Percentiles rank a stretch among this genome's conserved stretches.
phyloP scores from a whole-genome alignment of 345 rosid species.

The Brassica nigra region DNA sequence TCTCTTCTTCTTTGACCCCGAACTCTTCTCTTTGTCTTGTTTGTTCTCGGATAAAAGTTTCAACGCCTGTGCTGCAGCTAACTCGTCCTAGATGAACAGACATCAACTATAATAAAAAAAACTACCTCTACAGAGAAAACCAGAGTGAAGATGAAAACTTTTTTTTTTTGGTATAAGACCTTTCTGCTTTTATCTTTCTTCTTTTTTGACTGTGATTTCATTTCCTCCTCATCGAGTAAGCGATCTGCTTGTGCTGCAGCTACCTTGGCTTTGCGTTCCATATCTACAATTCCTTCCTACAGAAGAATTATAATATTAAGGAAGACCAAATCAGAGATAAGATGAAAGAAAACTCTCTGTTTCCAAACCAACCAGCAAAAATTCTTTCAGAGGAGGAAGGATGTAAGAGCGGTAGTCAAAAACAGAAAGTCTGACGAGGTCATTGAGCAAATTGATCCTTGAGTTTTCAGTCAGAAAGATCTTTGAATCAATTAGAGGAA shows the following conservation, averaged over 20 bases:
- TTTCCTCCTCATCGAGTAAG: neutral
- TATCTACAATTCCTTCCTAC: neutral
- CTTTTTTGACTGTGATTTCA: neutral
- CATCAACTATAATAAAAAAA: neutral
- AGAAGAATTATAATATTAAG: neutral
- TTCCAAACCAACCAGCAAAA: neutral
- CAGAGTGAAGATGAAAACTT: neutral
- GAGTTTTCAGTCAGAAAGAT: constrained; percentile 9
- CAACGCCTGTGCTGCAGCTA: neutral
- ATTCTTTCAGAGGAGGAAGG: neutral
- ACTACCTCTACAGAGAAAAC: neutral
- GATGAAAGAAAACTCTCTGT: neutral
- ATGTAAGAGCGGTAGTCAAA: constrained; percentile 9
- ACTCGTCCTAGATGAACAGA: neutral
- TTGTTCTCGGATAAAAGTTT: neutral
- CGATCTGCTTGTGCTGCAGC: constrained; percentile 16
- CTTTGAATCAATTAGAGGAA: constrained; percentile 15
- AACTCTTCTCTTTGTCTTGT: neutral
- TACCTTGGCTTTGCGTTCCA: neutral
- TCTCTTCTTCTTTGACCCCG: constrained; percentile 10
- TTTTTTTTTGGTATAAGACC: neutral
- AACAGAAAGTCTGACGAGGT: constrained; percentile 1
- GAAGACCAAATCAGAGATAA: neutral
- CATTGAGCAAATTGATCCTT: neutral
- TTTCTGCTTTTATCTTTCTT: constrained; percentile 26